Percentiles rank a stretch among this genome's conserved stretches.
Evolutionary conservation across 192 early-diverging fungal genomes (phyloP).

Genomic region (Gigaspora rosea): DNA sequence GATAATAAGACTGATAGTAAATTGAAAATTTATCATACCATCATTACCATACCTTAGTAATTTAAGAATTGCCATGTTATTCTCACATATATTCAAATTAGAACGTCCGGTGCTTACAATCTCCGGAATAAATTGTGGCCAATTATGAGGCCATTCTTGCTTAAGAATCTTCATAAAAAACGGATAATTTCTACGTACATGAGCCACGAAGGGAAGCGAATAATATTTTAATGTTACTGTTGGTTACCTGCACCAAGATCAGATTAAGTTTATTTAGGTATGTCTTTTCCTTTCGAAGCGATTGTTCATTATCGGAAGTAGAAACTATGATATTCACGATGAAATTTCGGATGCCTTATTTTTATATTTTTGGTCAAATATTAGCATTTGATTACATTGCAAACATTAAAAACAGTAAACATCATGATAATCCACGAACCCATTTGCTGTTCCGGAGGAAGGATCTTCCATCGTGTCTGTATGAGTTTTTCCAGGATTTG

Average conservation of each 20-base stretch:
- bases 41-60: conserved; percentile 73
- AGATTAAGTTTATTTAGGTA: conserved; percentile 94
- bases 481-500: conserved; percentile 93
- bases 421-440: background rate
- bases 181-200: background rate
- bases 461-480: conserved; percentile 96
- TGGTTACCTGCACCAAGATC: conserved; percentile 88
- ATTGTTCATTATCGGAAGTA: conserved; percentile 83
- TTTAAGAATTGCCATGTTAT: conserved; percentile 99
- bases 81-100: conserved; percentile 93
- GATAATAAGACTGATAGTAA: background rate
- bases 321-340: conserved; percentile 92
- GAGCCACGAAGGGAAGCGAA: background rate
- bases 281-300: conserved; percentile 72
- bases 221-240: background rate
- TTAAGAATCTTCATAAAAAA: conserved; percentile 79
- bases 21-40: background rate
- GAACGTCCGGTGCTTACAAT: conserved; percentile 93
- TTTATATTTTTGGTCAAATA: background rate
- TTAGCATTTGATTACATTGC: background rate
- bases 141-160: conserved; percentile 99
- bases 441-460: conserved; percentile 29
- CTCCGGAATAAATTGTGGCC: conserved; percentile 98
- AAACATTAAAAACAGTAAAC: too few relatives aligned
- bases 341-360: conserved; percentile 89